phyloP scores from a whole-genome alignment of 257 asterid genomes.

The Nemophila menziesii region DNA sequence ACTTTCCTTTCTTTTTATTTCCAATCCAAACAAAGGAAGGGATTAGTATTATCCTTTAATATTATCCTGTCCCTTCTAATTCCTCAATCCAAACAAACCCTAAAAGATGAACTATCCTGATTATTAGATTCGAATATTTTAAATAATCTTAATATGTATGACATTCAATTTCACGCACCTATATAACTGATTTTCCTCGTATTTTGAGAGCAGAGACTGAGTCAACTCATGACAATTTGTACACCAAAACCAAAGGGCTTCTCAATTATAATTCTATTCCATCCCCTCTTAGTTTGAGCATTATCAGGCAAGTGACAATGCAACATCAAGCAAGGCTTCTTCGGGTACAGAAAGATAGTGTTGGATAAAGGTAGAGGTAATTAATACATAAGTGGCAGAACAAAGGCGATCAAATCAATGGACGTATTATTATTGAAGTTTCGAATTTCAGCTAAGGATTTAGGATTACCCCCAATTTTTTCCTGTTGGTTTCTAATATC shows the following conservation, averaged over 20 bases:
- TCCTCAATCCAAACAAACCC: too few species aligned
- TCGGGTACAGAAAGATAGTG: conserved; percentile 45
- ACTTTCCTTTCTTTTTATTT: too few species aligned
- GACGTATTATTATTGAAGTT: too few species aligned
- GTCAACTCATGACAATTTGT: conserved; percentile 30
- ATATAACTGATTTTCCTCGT: conserved; percentile 35
- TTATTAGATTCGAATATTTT: conserved; percentile 8
- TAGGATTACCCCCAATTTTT: too few species aligned
- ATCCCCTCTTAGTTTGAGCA: conserved; percentile 36
- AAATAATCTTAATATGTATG: not conserved
- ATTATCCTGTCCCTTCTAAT: too few species aligned
- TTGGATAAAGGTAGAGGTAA: too few species aligned
- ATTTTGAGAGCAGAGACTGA: conserved; percentile 24
- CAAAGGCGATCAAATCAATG: not conserved
- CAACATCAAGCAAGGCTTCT: conserved; percentile 35
- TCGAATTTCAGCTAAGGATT: too few species aligned
- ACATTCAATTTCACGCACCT: conserved; percentile 18
- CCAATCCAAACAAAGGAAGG: too few species aligned
- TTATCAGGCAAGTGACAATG: conserved; percentile 28
- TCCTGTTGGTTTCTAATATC: too few species aligned
- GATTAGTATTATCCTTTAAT: too few species aligned
- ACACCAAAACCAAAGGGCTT: conserved; percentile 39
- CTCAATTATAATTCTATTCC: conserved; percentile 41
- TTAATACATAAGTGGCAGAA: not conserved
- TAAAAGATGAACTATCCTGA: conserved; percentile 49